Evolutionary conservation across 1,284 basidiomycete genomes (phyloP), one percentile per base, ranked within the genome.

Genomic region (Entoloma clypeatum): DNA sequence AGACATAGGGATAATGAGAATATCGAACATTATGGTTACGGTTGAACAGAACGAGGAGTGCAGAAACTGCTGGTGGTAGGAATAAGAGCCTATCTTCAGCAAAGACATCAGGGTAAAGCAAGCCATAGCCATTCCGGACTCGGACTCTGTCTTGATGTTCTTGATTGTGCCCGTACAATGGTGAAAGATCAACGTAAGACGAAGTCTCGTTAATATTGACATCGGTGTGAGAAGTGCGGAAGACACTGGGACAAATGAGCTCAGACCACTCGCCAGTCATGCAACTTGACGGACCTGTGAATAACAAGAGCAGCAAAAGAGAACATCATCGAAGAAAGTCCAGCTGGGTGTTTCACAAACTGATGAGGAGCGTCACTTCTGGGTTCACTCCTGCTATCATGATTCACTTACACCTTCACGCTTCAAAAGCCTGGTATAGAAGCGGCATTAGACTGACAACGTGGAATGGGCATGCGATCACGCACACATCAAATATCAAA

Each of bases 151-250:
- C 61, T 57, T 86, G 83, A 8, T 68, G 71, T n/a, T 63, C 67
- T 50, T 81, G 71, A 48, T 77, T 75, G 33, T 79, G 72, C 1
- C 88, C 89, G 54, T 91, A 93, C 18, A 92, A 63, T 0, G 86
- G 87, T 6, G 79, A 75, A 2, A 94, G 74, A 54, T 94, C 92
- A 47, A 92, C 81, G 55, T 94, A 94, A 8, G 86, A 86, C 0
- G 86, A 88, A 5, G 91, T 91, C 56, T 90, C 76, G 63, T 94
- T 94, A 57, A 88, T 82, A 51, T 71, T 74, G 19, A 73, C 69
- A 42, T 86, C 66, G 1, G 56, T 59, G 59, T 86, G 82, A 5
- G 77, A 78, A 0, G 82, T 86, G 31, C 83, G 82, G 72, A 86
- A 88, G 34, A 86, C 77, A 23, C 80, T 83, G 43, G 23, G 31